A percentile compares a stretch with the other conserved stretches of the same genome.
Evolutionary conservation across 1,284 basidiomycete genomes (phyloP).

Genomic region (Exobasidium rhododendri): DNA sequence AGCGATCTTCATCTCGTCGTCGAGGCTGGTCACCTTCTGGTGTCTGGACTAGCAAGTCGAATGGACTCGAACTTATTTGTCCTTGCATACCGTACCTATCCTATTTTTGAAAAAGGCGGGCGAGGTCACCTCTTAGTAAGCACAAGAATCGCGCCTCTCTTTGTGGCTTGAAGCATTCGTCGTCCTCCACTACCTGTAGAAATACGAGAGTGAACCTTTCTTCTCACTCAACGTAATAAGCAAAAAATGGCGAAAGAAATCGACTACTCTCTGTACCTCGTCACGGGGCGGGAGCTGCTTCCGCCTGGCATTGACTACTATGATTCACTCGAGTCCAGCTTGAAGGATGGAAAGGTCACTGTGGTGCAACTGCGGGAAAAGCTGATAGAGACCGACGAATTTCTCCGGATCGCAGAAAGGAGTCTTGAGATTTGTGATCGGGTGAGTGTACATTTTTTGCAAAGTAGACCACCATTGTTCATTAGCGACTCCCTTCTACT

Average conservation of each 20-base stretch:
- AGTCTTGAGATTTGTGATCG: constrained; percentile 74
- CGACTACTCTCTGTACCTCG: constrained; percentile 60
- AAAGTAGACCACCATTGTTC: no score
- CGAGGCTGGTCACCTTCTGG: no score
- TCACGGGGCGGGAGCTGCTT: constrained; percentile 76
- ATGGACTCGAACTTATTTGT: no score
- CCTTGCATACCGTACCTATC: no score
- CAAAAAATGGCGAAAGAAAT: constrained; percentile 7
- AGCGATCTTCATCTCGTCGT: constrained; percentile 45
- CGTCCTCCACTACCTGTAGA: not conserved
- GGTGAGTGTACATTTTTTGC: constrained; percentile 49
- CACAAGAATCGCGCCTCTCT: no score
- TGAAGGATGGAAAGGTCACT: constrained; percentile 79
- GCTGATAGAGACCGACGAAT: constrained; percentile 57
- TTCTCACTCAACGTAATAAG: no score
- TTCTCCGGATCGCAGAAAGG: constrained; percentile 70
- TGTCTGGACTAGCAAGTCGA: no score
- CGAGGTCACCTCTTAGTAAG: no score
- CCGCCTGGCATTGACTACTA: constrained; percentile 70
- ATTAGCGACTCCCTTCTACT: not conserved
- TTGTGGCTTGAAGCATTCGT: no score
- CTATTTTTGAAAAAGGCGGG: no score
- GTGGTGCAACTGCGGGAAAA: constrained; percentile 66
- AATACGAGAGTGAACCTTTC: not conserved
- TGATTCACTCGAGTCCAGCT: constrained; percentile 73